phyloP scores from a whole-genome alignment of 1,284 basidiomycete genomes.

The Rhodotorula sp. region DNA sequence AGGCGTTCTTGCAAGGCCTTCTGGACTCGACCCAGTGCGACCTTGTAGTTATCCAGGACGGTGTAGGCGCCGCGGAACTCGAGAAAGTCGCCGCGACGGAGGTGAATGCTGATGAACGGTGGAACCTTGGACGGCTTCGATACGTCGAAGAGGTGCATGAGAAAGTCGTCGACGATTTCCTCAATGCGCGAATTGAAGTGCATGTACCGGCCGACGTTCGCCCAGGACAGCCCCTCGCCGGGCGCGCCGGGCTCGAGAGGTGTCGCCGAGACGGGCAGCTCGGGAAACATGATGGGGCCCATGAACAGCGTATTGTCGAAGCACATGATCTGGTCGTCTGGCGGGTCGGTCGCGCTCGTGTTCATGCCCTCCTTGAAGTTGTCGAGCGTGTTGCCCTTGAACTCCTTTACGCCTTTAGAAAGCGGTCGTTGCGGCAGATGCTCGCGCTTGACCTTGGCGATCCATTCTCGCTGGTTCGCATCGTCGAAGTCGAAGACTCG shows the following conservation, averaged over 20 bases:
- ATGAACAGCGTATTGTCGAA: conserved; percentile 41
- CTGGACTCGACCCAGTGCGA: conserved; percentile 15
- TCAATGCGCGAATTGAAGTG: conserved; percentile 30
- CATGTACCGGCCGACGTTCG: conserved; percentile 30
- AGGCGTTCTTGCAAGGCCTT: conserved; percentile 21
- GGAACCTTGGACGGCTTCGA: conserved; percentile 7
- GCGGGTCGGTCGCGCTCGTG: not conserved
- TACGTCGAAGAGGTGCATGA: conserved; percentile 26
- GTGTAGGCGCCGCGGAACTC: conserved; percentile 34
- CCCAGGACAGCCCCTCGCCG: conserved; percentile 34
- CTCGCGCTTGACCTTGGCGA: conserved; percentile 19
- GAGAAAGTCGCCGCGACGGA: conserved; percentile 38
- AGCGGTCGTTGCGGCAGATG: conserved; percentile 22
- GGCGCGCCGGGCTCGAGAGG: conserved; percentile 21
- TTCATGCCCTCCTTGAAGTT: conserved; percentile 35
- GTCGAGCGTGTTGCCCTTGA: conserved; percentile 4
- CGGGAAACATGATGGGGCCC: conserved; percentile 31
- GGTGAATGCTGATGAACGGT: conserved; percentile 37
- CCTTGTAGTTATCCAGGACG: conserved; percentile 27
- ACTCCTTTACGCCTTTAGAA: not conserved
- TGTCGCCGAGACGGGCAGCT: not conserved
- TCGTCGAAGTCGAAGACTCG: conserved; percentile 34
- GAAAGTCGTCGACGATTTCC: conserved; percentile 16
- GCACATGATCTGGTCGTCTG: conserved; percentile 35
- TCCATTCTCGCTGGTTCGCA: conserved; percentile 16